Base-by-base conservation (phyloP, 179 eudicot species). In the Silene coronaria region DNA sequence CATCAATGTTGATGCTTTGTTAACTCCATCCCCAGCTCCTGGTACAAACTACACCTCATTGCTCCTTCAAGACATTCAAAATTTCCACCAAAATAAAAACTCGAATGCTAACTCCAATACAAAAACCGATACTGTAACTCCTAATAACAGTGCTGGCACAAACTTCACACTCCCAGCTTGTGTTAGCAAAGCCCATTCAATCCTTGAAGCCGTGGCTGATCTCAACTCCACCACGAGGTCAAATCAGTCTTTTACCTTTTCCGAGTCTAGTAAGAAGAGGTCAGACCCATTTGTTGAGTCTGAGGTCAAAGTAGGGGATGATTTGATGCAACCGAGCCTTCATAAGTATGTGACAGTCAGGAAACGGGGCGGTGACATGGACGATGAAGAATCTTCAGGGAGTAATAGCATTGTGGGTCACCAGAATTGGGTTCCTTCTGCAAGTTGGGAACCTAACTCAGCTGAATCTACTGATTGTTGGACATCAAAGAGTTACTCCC, bases 131-230 rank as follows among this genome's bases (percentile, higher is more conserved):
- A 21, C 67, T 11, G 21, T 58, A 16, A 42, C 5, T 67, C 27
- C 30, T 58, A 76, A 61, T 67, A 81, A 61, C 34, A 65, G 80
- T 17, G 75, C 82, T 4, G 67, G 22, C 63, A 48, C 77, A 48
- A 79, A 87, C 11, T 80, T 79, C 69, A 67, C 91, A 3, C 88
- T 91, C 73, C 97, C 96, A 13, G 70, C 97, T 36, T 87, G 93
- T 72, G 78, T 89, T 27, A 83, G 86, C 67, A 90, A 95, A 73
- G 98, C 93, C 22, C 74, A 84, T 81, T 92, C 98, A 12, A 90
- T 94, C 32, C 81, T 94, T 13, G 97, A 92, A 64, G 98, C 98
- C 30, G 97, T 91, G 26, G 98, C 97, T 0, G 98, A 93, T 72
- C 96, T 93, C 46, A 94, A 90, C 78, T 92, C 97, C 48, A 79